Evolutionary conservation across 1,284 basidiomycete genomes (phyloP), one percentile per base, ranked within the genome.

Genomic region (Ceratobasidium sp.): DNA sequence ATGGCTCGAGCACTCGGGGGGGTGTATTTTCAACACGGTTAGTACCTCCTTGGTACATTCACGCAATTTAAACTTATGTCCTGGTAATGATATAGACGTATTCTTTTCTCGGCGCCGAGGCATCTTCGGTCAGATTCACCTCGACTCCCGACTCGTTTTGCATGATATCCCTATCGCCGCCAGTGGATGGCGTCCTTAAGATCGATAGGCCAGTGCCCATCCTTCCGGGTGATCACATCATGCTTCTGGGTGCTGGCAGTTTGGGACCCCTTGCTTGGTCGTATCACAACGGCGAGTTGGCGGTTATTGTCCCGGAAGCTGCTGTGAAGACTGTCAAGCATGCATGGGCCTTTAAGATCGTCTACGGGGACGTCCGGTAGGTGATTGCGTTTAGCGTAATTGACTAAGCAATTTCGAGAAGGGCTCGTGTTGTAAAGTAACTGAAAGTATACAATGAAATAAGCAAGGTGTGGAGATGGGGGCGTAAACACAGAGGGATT

Each of bases 1-100:
- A 52, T 86, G 85, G 84, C 77, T 86, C 57, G 76, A 79, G 49
- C 78, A 80, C 38, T 80, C 82, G 1, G 83, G 83, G 15, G 75
- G 78, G 0, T 85, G 84, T 42, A 78, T 86, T n/a, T 86, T 84
- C 60, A 79, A 80, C 54, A 85, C 84, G 2, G 83, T 83, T 65
- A 10, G 80, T 76, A 0, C 15, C 17, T 49, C 1, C 50, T 47
- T 34, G 15, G 1, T 27, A 38, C n/a, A 12, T 35, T 25, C 17
- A 47, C 45, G 10, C 10, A 47, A 6, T 20, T 20, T 12, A 47
- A 12, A n/a, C n/a, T n/a, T n/a, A n/a, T n/a, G n/a, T n/a, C n/a
- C n/a, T n/a, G n/a, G n/a, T n/a, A n/a, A n/a, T n/a, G n/a, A 20
- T 25, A 1, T 20, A 55, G 68, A 52, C 73, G 60, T 75, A 73